Evolutionary conservation across 176 grass and related monocot genomes (phyloP).

Genomic region (Pontederia crassipes): DNA sequence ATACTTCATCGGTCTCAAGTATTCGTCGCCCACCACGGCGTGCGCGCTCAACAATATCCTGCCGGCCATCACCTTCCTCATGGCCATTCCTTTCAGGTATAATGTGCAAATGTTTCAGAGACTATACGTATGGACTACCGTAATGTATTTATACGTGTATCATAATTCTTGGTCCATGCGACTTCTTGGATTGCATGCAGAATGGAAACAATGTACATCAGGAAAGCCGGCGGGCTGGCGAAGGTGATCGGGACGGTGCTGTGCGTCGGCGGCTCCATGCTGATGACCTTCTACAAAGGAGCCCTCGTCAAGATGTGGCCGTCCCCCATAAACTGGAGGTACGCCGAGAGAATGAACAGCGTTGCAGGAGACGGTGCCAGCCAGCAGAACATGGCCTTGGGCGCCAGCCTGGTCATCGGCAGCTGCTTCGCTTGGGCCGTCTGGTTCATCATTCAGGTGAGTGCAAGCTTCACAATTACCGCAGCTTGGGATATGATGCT

Average conservation of each 20-base stretch:
- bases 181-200: constrained; percentile 5
- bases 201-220: constrained; percentile 27
- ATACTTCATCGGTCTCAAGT: constrained; percentile 35
- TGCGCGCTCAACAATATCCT: constrained; percentile 38
- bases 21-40: constrained; percentile 31
- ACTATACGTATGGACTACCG: too few relatives aligned
- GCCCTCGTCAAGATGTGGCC: constrained; percentile 14
- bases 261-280: constrained; percentile 34
- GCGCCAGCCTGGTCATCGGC: constrained; percentile 33
- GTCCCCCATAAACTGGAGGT: constrained; percentile 7
- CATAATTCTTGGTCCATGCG: neutral
- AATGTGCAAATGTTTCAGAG: too few relatives aligned
- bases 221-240: constrained; percentile 22
- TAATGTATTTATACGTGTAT: too few relatives aligned
- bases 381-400: constrained; percentile 9
- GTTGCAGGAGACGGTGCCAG: neutral
- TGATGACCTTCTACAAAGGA: constrained; percentile 58
- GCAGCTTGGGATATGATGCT: too few relatives aligned
- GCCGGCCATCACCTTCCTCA: constrained; percentile 44
- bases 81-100: constrained; percentile 30
- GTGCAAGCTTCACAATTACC: neutral
- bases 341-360: neutral
- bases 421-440: constrained; percentile 40
- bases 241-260: constrained; percentile 38
- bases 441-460: constrained; percentile 43